Conservation (phyloP, 176 grass and related monocot genomes). For the Eragrostis nindensis region DNA sequence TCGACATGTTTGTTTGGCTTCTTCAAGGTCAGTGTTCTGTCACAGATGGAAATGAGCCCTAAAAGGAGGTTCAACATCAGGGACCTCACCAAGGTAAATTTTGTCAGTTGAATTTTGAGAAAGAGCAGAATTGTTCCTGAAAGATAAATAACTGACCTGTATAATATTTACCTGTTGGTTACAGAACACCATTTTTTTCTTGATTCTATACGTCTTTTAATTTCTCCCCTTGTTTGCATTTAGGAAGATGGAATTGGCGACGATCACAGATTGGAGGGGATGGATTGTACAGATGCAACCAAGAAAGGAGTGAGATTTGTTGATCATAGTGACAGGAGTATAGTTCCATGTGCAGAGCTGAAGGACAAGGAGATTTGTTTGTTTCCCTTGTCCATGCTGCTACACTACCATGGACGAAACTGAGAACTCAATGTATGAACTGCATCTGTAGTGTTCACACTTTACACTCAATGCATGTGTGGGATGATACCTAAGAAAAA, state of each 20-base stretch:
- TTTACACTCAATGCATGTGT: constrained; percentile 40
- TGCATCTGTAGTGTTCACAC: constrained; percentile 39
- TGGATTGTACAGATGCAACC: constrained; percentile 27
- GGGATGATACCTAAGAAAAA: constrained; percentile 28
- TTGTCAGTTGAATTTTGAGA: background rate
- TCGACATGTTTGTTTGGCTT: constrained; percentile 30
- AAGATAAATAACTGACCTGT: background rate
- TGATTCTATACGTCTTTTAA: background rate
- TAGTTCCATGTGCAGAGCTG: constrained; percentile 69
- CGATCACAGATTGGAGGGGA: constrained; percentile 42
- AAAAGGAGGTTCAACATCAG: constrained; percentile 56
- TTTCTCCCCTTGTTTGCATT: background rate
- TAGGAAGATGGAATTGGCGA: constrained; percentile 40
- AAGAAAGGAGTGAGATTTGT: constrained; percentile 45
- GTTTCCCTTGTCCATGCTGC: constrained; percentile 71
- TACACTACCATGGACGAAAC: constrained; percentile 54
- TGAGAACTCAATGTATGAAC: constrained; percentile 32
- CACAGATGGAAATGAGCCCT: constrained; percentile 58
- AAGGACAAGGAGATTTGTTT: constrained; percentile 84
- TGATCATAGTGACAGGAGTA: constrained; percentile 50
- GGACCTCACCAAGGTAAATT: constrained; percentile 58
- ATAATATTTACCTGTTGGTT: background rate
- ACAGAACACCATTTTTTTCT: constrained; percentile 5
- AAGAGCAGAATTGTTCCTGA: background rate
- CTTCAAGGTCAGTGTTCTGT: constrained; percentile 70